These are phyloP conservation scores for Cercospora sesami DNA, from an alignment of 2,329 filamentous ascomycete species.

Conservation along the genomic window DNA sequence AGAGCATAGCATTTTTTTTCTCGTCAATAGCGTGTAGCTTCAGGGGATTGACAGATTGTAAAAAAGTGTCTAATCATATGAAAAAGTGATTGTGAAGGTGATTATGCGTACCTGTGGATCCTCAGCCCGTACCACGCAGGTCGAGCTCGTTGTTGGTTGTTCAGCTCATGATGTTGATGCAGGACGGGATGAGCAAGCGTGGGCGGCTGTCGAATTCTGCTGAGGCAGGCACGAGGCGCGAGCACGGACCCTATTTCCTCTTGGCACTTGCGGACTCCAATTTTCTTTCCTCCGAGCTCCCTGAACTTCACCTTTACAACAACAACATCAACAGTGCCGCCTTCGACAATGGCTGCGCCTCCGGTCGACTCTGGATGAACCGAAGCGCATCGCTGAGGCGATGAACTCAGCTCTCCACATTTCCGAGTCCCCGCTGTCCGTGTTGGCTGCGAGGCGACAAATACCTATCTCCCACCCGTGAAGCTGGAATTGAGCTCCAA, in stretches of 20 bases:
- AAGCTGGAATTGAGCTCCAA: background rate
- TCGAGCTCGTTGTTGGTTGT: slow-evolving; percentile 16
- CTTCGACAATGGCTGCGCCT: background rate
- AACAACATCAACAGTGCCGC: background rate
- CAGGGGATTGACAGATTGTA: slow-evolving; percentile 83
- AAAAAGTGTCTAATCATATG: slow-evolving; percentile 61
- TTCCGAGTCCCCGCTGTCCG: background rate
- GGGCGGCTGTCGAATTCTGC: background rate
- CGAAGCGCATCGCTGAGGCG: background rate
- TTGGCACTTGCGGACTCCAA: slow-evolving; percentile 14
- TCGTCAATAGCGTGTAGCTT: slow-evolving; percentile 58
- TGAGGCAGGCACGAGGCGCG: slow-evolving; percentile 5
- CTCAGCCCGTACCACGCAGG: slow-evolving; percentile 2
- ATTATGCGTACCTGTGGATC: slow-evolving; percentile 8
- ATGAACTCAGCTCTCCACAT: background rate
- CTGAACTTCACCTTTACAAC: slow-evolving; percentile 12
- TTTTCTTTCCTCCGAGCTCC: slow-evolving; percentile 13
- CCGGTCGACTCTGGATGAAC: background rate
- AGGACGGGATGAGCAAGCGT: background rate
- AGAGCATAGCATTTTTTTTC: slow-evolving; percentile 52
- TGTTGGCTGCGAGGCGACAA: background rate
- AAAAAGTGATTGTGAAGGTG: background rate
- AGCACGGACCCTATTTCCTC: background rate
- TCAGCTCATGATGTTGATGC: slow-evolving; percentile 25
- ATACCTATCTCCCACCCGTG: background rate